These are phyloP conservation scores for Lactarius sp. DNA, from an alignment of 768 basidiomycete genomes.

Conservation along the genomic window DNA sequence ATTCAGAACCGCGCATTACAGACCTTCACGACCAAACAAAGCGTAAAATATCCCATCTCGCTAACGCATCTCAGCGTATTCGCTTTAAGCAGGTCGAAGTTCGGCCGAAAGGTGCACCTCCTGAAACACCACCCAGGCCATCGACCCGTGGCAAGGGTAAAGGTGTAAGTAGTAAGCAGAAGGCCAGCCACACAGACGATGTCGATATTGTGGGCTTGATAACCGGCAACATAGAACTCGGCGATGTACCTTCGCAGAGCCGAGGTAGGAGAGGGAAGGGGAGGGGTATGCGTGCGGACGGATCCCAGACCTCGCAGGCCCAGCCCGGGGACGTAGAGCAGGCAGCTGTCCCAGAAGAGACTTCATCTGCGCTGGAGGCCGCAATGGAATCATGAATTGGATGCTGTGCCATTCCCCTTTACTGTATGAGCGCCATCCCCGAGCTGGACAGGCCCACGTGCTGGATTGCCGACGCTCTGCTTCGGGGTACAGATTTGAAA, in stretches of 20 bases:
- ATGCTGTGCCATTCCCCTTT: background rate
- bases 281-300: background rate
- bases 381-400: slow-evolving; percentile 2
- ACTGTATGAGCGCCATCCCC: background rate
- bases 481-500: too few species aligned
- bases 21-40: slow-evolving; percentile 47
- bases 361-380: background rate
- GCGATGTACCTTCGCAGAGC: background rate
- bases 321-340: background rate
- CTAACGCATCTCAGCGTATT: slow-evolving; percentile 63
- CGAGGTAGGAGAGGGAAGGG: slow-evolving; percentile 6
- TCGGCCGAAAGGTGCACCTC: slow-evolving; percentile 34
- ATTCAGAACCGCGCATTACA: slow-evolving; percentile 18
- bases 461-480: too few species aligned
- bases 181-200: background rate
- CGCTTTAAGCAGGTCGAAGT: slow-evolving; percentile 70
- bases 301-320: background rate
- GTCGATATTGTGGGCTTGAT: slow-evolving; percentile 14
- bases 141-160: slow-evolving; percentile 7
- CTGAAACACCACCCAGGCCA: background rate
- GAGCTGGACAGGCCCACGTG: background rate
- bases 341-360: background rate
- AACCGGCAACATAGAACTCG: slow-evolving; percentile 12
- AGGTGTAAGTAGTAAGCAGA: slow-evolving; percentile 2
- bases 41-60: slow-evolving; percentile 49